Percentiles rank a stretch among this genome's conserved stretches.
phyloP scores from a whole-genome alignment of 345 rosid species.

The Eucalyptus rudis region DNA sequence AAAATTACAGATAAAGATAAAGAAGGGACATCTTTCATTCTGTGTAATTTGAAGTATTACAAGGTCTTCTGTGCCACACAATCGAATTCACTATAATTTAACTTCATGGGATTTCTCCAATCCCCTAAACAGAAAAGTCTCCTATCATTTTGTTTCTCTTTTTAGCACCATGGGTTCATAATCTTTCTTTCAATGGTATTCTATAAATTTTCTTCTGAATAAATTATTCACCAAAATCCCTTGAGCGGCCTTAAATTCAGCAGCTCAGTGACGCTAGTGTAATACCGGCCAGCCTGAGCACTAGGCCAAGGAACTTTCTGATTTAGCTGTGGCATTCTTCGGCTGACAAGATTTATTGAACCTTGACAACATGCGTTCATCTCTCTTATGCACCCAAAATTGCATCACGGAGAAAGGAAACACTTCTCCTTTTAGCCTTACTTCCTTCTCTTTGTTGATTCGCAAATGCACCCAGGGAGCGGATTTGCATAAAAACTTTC shows the following conservation, averaged over 20 bases:
- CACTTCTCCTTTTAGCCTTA: neutral
- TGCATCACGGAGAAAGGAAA: neutral
- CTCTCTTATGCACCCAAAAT: neutral
- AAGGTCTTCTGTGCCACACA: neutral
- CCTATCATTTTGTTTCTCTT: neutral
- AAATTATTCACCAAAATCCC: neutral
- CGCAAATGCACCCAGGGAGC: slow-evolving; percentile 79
- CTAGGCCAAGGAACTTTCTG: neutral
- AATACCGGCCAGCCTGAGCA: neutral
- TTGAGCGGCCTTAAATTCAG: neutral
- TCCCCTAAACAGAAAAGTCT: neutral
- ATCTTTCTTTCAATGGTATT: neutral
- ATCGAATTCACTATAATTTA: neutral
- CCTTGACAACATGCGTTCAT: neutral
- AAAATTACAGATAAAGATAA: neutral
- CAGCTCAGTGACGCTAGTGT: neutral
- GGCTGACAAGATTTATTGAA: neutral
- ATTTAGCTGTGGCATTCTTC: neutral
- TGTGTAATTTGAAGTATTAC: neutral
- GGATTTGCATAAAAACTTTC: slow-evolving; percentile 92
- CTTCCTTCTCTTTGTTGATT: slow-evolving; percentile 14
- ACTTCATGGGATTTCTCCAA: neutral
- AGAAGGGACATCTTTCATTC: neutral
- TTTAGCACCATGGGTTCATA: neutral
- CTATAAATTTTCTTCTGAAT: neutral